These are phyloP conservation scores for Discostella stelligeroides DNA, from an alignment of 108 stramenopile genomes.

Conservation along the genomic window DNA sequence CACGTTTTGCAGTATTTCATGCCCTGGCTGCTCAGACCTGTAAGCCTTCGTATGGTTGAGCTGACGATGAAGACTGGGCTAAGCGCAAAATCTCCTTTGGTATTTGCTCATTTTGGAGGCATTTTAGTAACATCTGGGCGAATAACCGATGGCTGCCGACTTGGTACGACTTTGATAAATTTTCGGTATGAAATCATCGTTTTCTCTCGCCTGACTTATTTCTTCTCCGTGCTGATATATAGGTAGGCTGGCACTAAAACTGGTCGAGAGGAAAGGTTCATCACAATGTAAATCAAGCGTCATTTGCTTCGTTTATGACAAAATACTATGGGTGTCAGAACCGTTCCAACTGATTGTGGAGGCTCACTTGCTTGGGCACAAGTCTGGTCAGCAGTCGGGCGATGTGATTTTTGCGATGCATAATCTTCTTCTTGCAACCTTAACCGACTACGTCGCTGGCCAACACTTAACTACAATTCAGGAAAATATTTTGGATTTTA, in stretches of 20 bases:
- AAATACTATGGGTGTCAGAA: constrained; percentile 10
- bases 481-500: constrained; percentile 7
- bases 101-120: constrained; percentile 20
- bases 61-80: constrained; percentile 26
- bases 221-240: neutral
- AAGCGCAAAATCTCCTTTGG: constrained; percentile 17
- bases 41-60: constrained; percentile 23
- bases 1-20: neutral
- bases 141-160: neutral
- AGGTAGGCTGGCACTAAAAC: constrained; percentile 9
- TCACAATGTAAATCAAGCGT: neutral
- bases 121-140: neutral
- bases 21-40: neutral
- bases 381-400: constrained; percentile 9
- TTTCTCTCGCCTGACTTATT: neutral
- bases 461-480: neutral
- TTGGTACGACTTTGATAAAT: constrained; percentile 1
- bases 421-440: neutral
- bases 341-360: constrained; percentile 20
- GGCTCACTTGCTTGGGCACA: constrained; percentile 6
- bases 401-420: neutral
- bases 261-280: constrained; percentile 4
- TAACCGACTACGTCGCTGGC: constrained; percentile 19
- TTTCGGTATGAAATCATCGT: neutral
- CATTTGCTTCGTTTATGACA: neutral